These are phyloP conservation scores for Pichia pseudocactophila DNA, from an alignment of 805 yeast species.

Conservation along the genomic window DNA sequence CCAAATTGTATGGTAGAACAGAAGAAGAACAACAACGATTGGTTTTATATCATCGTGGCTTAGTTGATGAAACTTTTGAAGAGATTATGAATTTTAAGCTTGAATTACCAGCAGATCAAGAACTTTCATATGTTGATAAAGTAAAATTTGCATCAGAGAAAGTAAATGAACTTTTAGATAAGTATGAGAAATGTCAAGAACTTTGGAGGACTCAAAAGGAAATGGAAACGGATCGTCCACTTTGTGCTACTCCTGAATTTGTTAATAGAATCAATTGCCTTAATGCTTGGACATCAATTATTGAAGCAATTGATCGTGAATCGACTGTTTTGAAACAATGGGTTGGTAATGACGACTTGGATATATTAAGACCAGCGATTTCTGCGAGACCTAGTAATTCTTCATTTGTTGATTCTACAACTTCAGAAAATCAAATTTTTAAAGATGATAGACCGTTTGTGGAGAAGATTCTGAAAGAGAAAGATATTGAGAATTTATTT, in stretches of 20 bases:
- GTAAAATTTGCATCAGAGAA: slow-evolving; percentile 34
- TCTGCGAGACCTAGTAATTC: not conserved
- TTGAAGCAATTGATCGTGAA: slow-evolving; percentile 58
- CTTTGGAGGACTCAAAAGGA: slow-evolving; percentile 74
- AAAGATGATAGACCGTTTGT: slow-evolving; percentile 68
- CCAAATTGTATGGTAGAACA: slow-evolving; percentile 72
- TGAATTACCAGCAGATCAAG: slow-evolving; percentile 29
- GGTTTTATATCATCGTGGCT: slow-evolving; percentile 57
- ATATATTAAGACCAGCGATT: slow-evolving; percentile 37
- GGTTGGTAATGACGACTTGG: slow-evolving; percentile 80
- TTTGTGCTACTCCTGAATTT: slow-evolving; percentile 56
- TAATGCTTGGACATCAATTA: slow-evolving; percentile 74
- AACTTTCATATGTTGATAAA: slow-evolving; percentile 16
- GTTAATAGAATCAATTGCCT: slow-evolving; percentile 62
- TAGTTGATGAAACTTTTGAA: slow-evolving; percentile 65
- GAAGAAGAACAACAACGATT: slow-evolving; percentile 70
- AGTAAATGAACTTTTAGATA: slow-evolving; percentile 48
- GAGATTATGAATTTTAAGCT: slow-evolving; percentile 59
- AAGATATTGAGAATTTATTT: slow-evolving; percentile 65
- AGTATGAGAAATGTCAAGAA: slow-evolving; percentile 58
- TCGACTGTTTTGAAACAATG: slow-evolving; percentile 54
- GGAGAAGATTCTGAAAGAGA: slow-evolving; percentile 73
- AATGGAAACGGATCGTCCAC: slow-evolving; percentile 72
- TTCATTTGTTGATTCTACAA: not conserved
- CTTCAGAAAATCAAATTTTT: slow-evolving; percentile 28